A percentile compares a stretch with the other conserved stretches of the same genome.
Evolutionary conservation across 2,329 filamentous ascomycete genomes (phyloP).

Genomic region (Penicillium sp.): DNA sequence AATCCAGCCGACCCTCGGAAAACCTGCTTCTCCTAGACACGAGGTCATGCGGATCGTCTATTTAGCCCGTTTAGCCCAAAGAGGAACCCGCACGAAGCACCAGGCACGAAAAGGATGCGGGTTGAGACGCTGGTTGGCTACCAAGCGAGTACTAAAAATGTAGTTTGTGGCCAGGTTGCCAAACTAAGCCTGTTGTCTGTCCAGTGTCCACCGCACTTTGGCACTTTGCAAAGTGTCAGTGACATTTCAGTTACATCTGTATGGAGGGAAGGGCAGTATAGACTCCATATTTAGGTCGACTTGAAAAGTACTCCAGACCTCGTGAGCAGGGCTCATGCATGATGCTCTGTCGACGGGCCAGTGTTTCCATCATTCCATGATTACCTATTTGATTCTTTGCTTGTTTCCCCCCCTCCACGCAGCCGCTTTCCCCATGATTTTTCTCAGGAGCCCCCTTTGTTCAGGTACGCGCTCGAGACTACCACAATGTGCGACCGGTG

Average conservation of each 20-base stretch:
- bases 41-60: conserved; percentile 20
- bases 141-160: not conserved
- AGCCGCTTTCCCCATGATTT: not conserved
- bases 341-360: no score
- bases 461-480: not conserved
- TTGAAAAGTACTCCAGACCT: no score
- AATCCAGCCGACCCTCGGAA: conserved; percentile 10
- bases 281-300: not conserved
- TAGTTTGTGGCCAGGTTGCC: not conserved
- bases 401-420: not conserved
- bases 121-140: not conserved
- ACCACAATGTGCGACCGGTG: not conserved
- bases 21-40: conserved; percentile 18
- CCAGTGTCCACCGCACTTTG: not conserved
- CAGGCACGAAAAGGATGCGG: conserved; percentile 6
- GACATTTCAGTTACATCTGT: not conserved
- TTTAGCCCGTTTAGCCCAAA: conserved; percentile 2
- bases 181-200: not conserved
- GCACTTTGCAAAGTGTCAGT: not conserved
- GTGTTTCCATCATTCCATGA: not conserved
- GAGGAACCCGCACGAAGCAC: conserved; percentile 16
- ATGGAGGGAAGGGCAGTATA: not conserved
- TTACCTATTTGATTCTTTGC: not conserved
- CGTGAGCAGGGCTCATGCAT: no score
- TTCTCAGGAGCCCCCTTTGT: not conserved